phyloP scores from a whole-genome alignment of 331 rosid genomes.

The Rhamnella rubrinervis region DNA sequence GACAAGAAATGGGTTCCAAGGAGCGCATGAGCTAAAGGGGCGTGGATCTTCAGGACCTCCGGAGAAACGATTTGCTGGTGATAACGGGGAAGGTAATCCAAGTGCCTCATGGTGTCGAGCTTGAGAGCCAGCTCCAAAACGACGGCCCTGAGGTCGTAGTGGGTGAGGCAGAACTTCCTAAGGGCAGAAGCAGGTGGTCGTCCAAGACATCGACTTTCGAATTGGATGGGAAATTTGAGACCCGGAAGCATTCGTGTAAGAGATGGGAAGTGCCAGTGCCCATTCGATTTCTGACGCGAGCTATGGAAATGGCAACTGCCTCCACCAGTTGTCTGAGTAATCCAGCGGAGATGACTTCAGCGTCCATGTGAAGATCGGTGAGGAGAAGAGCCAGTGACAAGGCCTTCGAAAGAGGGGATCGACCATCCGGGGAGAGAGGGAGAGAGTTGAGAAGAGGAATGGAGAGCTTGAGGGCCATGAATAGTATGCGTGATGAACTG shows the following conservation, averaged over 20 bases:
- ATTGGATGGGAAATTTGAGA: slow-evolving; percentile 49
- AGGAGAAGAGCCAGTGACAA: slow-evolving; percentile 70
- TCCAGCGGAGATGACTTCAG: slow-evolving; percentile 86
- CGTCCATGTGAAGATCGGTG: slow-evolving; percentile 92
- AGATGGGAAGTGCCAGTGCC: slow-evolving; percentile 74
- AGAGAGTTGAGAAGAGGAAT: slow-evolving; percentile 64
- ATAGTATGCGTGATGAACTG: slow-evolving; percentile 61
- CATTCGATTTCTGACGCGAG: slow-evolving; percentile 51
- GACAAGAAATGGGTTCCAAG: slow-evolving; percentile 69
- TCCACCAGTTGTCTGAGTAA: slow-evolving; percentile 63
- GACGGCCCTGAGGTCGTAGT: slow-evolving; percentile 79
- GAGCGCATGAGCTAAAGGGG: slow-evolving; percentile 86
- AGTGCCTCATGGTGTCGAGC: slow-evolving; percentile 79
- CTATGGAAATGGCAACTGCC: slow-evolving; percentile 47
- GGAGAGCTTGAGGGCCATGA: slow-evolving; percentile 79
- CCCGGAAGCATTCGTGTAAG: slow-evolving; percentile 77
- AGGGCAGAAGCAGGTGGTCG: slow-evolving; percentile 73
- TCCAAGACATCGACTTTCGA: slow-evolving; percentile 46
- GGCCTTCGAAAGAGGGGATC: slow-evolving; percentile 78
- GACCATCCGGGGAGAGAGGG: slow-evolving; percentile 69
- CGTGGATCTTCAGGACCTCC: slow-evolving; percentile 72
- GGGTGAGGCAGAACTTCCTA: slow-evolving; percentile 76
- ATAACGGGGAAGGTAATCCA: slow-evolving; percentile 69
- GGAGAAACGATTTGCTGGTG: slow-evolving; percentile 72
- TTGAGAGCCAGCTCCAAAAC: slow-evolving; percentile 66